phyloP scores from a whole-genome alignment of 176 grass and related monocot genomes.

The barley (Hordeum vulgare) region MorexV3_pseudomolecules_assembly NC_058519.1:444856893-444857392 shows the following conservation, averaged over 20 bases:
- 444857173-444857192: no score
- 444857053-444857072: no score
- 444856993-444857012: no score
- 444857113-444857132: not conserved
- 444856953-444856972: no score
- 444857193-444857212: not conserved
- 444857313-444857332: not conserved
- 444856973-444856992: no score
- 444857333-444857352: constrained; percentile 6
- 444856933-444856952: no score
- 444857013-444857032: no score
- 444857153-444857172: not conserved
- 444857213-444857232: constrained; percentile 13
- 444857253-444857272: constrained; percentile 14
- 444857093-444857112: no score
- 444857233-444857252: constrained; percentile 19
- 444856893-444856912: no score
- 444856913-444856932: no score
- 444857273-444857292: constrained; percentile 37
- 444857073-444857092: no score
- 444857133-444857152: not conserved
- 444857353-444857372: constrained; percentile 19
- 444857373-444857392: constrained; percentile 26
- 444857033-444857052: no score
- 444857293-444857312: constrained; percentile 9